These are phyloP conservation scores for Solanum chacoense DNA, from an alignment of 305 asterid genomes.

Conservation along the genomic window DNA sequence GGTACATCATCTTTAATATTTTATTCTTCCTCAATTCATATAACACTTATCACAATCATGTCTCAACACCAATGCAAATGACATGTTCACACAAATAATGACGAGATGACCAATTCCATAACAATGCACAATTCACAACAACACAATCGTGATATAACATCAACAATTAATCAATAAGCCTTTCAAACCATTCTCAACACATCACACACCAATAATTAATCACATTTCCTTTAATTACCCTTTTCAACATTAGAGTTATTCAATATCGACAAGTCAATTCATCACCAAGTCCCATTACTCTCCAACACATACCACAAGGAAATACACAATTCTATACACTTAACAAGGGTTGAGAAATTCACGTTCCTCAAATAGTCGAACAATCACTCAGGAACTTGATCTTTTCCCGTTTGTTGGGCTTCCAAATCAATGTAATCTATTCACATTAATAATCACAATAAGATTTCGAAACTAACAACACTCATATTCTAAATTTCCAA, in stretches of 20 bases:
- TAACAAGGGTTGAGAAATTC: neutral
- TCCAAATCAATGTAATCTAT: neutral
- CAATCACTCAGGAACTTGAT: neutral
- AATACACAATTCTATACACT: neutral
- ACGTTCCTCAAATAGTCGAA: neutral
- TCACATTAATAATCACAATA: neutral
- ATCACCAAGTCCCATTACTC: neutral
- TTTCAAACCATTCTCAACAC: neutral
- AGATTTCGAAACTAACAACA: neutral
- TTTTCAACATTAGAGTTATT: neutral
- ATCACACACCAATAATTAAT: neutral
- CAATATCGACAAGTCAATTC: neutral
- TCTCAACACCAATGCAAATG: neutral
- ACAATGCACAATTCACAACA: neutral
- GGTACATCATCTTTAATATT: neutral
- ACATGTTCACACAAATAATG: neutral
- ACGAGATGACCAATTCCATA: neutral
- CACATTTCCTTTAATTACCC: neutral
- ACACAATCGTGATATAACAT: neutral
- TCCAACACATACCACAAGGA: neutral
- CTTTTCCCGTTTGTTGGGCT: neutral
- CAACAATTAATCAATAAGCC: neutral
- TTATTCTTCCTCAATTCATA: neutral
- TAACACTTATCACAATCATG: neutral
- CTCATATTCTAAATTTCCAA: neutral